Evolutionary conservation across 768 basidiomycete species (phyloP).

Genomic region (Pulveroboletus frians): DNA sequence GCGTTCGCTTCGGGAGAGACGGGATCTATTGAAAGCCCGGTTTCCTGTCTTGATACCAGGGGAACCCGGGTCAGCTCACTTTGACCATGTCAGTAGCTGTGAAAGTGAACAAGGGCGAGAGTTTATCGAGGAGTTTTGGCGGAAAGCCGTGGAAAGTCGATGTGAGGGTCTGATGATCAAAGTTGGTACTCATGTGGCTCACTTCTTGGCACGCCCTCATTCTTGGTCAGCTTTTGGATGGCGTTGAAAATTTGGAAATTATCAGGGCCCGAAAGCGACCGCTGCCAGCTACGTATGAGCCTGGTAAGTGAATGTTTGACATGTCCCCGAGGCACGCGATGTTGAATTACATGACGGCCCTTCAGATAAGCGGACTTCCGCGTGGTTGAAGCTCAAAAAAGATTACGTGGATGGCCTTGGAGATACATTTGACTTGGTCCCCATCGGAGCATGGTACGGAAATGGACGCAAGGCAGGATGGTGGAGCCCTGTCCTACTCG

Average conservation of each 20-base stretch:
- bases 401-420: constrained; percentile 80
- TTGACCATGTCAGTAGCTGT: constrained; percentile 70
- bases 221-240: constrained; percentile 57
- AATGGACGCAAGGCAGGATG: constrained; percentile 84
- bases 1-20: constrained; percentile 64
- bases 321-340: neutral
- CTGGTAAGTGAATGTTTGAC: constrained; percentile 36
- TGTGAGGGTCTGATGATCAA: constrained; percentile 97
- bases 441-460: constrained; percentile 84
- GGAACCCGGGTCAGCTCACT: constrained; percentile 49
- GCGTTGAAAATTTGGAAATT: constrained; percentile 37
- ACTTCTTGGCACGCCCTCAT: constrained; percentile 3
- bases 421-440: constrained; percentile 70
- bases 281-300: constrained; percentile 82
- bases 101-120: constrained; percentile 58
- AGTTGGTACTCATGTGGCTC: constrained; percentile 32
- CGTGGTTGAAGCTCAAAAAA: constrained; percentile 91
- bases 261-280: constrained; percentile 49
- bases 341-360: neutral
- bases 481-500: constrained; percentile 89
- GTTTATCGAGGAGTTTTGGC: constrained; percentile 72
- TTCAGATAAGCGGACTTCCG: constrained; percentile 73
- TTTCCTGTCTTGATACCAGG: constrained; percentile 51
- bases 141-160: constrained; percentile 64
- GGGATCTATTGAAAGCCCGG: constrained; percentile 54